Conservation (phyloP, 805 yeast genomes). For the Wickerhamiella cacticola region DNA sequence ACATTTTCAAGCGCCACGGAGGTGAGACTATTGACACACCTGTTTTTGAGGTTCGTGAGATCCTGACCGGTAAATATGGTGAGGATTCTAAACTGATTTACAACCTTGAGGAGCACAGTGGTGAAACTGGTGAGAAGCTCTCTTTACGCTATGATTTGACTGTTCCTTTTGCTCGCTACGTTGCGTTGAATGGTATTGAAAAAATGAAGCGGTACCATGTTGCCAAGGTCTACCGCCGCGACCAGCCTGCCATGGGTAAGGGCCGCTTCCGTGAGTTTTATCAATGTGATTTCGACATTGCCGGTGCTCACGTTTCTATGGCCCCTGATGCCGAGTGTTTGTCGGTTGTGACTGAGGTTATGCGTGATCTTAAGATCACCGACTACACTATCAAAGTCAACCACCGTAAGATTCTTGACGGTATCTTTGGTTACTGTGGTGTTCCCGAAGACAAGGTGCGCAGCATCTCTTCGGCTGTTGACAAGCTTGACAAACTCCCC, state of each 20-base stretch:
- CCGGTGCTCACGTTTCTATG: conserved; percentile 87
- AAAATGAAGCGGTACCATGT: conserved; percentile 89
- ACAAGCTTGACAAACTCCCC: conserved; percentile 87
- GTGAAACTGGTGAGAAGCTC: conserved; percentile 93
- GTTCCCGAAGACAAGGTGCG: conserved; percentile 90
- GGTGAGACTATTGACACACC: conserved; percentile 98
- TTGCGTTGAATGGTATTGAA: conserved; percentile 88
- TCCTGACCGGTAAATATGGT: conserved; percentile 93
- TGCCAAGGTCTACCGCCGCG: conserved; percentile 97
- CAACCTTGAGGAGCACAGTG: conserved; percentile 97
- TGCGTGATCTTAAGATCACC: conserved; percentile 66
- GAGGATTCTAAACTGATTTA: conserved; percentile 95
- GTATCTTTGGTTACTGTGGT: conserved; percentile 90
- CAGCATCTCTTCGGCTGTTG: conserved; percentile 88
- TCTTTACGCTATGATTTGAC: conserved; percentile 93
- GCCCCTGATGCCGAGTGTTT: conserved; percentile 91
- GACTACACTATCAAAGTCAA: conserved; percentile 88
- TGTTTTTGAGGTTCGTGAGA: conserved; percentile 91
- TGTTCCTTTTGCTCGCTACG: conserved; percentile 95
- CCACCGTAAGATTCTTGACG: conserved; percentile 92
- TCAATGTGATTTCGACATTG: conserved; percentile 97
- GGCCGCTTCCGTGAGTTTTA: conserved; percentile 99
- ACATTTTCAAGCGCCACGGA: conserved; percentile 86
- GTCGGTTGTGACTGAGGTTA: conserved; percentile 71
- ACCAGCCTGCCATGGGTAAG: conserved; percentile 99